phyloP scores from a whole-genome alignment of 1,284 basidiomycete species.

The Ceratobasidium sp. region DNA sequence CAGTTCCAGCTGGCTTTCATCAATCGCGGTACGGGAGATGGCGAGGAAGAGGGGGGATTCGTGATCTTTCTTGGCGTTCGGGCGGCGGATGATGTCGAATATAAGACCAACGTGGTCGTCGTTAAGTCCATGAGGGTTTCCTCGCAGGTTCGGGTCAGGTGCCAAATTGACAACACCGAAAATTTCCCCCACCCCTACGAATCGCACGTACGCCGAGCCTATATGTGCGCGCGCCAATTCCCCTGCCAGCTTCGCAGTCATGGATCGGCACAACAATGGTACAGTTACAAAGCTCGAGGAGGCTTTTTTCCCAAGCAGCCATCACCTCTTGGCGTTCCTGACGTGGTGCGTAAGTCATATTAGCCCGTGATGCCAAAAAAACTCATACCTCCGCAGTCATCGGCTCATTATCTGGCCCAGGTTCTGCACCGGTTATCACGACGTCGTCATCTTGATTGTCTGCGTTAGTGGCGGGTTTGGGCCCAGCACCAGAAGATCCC shows the following conservation, averaged over 20 bases:
- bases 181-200: neutral
- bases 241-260: neutral
- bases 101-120: neutral
- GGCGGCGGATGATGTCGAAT: neutral
- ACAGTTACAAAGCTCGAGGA: neutral
- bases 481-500: too few relatives aligned
- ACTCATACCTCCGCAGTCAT: too few relatives aligned
- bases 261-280: neutral
- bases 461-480: too few relatives aligned
- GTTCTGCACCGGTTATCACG: too few relatives aligned
- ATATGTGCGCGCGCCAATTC: neutral
- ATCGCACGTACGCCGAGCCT: neutral
- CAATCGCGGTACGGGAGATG: neutral
- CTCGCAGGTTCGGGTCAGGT: neutral
- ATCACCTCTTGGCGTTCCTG: neutral
- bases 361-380: too few relatives aligned
- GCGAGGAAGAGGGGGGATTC: neutral
- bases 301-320: neutral
- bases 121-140: neutral
- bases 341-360: too few relatives aligned
- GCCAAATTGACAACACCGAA: neutral
- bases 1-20: too few relatives aligned
- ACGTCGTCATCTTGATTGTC: too few relatives aligned
- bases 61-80: slow-evolving; percentile 4
- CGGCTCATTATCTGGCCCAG: too few relatives aligned